Base-by-base conservation (phyloP, 306 rosid species). In the Cyamopsis tetragonoloba region DNA sequence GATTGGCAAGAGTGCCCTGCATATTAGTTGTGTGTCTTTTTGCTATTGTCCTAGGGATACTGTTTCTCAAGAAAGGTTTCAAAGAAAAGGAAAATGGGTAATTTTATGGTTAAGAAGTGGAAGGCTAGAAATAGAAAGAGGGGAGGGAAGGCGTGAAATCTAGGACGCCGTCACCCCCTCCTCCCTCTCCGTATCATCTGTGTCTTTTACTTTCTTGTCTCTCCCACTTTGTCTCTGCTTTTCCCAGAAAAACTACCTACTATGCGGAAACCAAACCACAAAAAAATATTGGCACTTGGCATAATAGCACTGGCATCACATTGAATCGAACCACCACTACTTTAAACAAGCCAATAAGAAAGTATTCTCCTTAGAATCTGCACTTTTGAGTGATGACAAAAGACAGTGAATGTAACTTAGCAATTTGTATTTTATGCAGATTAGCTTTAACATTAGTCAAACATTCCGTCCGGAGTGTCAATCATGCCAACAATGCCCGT, bases 201-300 rank as follows among this genome's bases (percentile, higher is more conserved):
- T 79, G 77, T 72, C 75, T 68, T 48, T 54, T 35, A 63, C 83
- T 84, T 84, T 82, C 73, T 68, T 74, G 87, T 82, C 84, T 81
- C 81, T 76, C 39, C 73, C 56, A 72, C 73, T 68, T 47, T 54
- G 84, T 79, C 83, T 0, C 3, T 76, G 30, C 79, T 76, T 82
- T 81, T 85, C 72, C 62, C 2, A 50, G 66, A 78, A 75, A 57
- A 71, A 54, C 77, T 44, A 19, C 80, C 77, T 4, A 58, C 75
- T 42, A 56, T 64, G 62, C 73, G 77, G 77, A 77, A n/a, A 53
- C 12, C 38, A 4, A 0, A 53, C n/a, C 22, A 11, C 4, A 61
- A 57, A 14, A 13, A 71, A 5, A n/a, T 0, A 49, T 60, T 57
- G 17, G 41, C 34, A 56, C 41, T 48, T 65, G 61, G 61, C 56